phyloP scores from a whole-genome alignment of 2,329 filamentous ascomycete genomes.

The Trichoderma guizhouense region DNA sequence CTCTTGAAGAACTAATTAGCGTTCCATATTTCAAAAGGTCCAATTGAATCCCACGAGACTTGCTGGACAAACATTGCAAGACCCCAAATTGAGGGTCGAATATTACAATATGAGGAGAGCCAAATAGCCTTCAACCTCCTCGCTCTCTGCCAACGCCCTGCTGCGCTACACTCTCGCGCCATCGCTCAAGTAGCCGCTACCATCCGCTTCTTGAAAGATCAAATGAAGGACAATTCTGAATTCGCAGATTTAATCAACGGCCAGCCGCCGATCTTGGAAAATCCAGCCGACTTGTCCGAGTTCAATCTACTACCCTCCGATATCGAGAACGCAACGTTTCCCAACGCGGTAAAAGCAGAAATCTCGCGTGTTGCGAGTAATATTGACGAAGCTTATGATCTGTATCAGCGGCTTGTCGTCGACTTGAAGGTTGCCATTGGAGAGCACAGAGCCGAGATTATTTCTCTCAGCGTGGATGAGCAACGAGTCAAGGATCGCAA shows the following conservation, averaged over 20 bases:
- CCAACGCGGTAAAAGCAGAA: constrained; percentile 19
- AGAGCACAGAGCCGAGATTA: constrained; percentile 48
- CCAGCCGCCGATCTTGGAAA: constrained; percentile 24
- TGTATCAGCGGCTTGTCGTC: constrained; percentile 38
- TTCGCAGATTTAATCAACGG: constrained; percentile 26
- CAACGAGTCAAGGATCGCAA: constrained; percentile 52
- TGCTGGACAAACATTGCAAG: constrained; percentile 71
- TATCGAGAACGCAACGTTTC: constrained; percentile 25
- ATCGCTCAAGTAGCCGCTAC: constrained; percentile 44
- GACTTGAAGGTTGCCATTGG: constrained; percentile 42
- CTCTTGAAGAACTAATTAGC: neutral
- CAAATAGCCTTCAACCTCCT: constrained; percentile 75
- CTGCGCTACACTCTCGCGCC: constrained; percentile 46
- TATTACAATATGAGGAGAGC: constrained; percentile 62
- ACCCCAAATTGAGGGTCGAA: constrained; percentile 63
- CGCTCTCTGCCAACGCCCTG: constrained; percentile 66
- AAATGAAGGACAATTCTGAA: constrained; percentile 23
- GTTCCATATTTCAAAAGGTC: neutral
- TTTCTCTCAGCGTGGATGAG: constrained; percentile 45
- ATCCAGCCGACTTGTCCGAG: constrained; percentile 28
- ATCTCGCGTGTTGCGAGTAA: constrained; percentile 18
- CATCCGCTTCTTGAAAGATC: constrained; percentile 37
- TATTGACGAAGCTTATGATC: constrained; percentile 29
- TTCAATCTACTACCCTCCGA: constrained; percentile 30
- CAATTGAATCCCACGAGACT: constrained; percentile 34